Evolutionary conservation across 306 rosid species (phyloP).

Genomic region (Pyrus bretschneideri): DNA sequence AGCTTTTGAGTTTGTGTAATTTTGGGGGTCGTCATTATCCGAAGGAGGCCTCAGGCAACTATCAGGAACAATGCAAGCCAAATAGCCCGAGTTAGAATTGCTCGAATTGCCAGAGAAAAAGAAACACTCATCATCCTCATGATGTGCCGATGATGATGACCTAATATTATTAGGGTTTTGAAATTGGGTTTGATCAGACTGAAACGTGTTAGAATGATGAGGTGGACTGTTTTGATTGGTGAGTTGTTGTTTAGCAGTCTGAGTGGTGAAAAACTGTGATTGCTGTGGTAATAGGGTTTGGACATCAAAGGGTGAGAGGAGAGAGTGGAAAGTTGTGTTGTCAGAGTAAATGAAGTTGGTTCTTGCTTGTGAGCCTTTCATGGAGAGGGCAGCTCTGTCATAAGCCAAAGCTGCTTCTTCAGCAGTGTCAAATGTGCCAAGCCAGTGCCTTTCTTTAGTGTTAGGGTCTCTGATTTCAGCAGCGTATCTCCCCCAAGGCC

Average conservation of each 20-base stretch:
- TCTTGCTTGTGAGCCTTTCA: constrained; percentile 95
- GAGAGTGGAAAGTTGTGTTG: constrained; percentile 53
- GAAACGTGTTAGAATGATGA: constrained; percentile 11
- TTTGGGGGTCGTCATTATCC: constrained; percentile 2
- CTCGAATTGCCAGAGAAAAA: constrained; percentile 47
- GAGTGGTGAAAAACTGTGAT: constrained; percentile 27
- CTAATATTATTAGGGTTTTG: constrained; percentile 12
- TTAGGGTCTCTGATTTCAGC: constrained; percentile 97
- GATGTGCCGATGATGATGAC: constrained; percentile 13
- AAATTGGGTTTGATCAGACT: constrained; percentile 2
- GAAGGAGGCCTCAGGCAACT: constrained; percentile 68
- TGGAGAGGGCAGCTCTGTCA: constrained; percentile 97
- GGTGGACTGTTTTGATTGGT: constrained; percentile 35
- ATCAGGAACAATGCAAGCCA: constrained; percentile 94
- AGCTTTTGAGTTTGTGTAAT: constrained; percentile 9
- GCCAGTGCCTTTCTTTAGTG: constrained; percentile 97
- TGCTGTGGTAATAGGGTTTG: constrained; percentile 46
- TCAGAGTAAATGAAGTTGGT: constrained; percentile 88
- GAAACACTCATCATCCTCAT: constrained; percentile 28
- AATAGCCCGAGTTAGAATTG: constrained; percentile 65
- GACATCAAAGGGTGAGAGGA: constrained; percentile 50
- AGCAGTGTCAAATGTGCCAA: constrained; percentile 98
- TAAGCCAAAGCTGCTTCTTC: constrained; percentile 99
- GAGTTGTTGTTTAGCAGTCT: constrained; percentile 17
- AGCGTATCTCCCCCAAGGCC: constrained; percentile 98